phyloP scores from a whole-genome alignment of 495 filamentous ascomycete species.

The Corynascus novoguineensis region DNA sequence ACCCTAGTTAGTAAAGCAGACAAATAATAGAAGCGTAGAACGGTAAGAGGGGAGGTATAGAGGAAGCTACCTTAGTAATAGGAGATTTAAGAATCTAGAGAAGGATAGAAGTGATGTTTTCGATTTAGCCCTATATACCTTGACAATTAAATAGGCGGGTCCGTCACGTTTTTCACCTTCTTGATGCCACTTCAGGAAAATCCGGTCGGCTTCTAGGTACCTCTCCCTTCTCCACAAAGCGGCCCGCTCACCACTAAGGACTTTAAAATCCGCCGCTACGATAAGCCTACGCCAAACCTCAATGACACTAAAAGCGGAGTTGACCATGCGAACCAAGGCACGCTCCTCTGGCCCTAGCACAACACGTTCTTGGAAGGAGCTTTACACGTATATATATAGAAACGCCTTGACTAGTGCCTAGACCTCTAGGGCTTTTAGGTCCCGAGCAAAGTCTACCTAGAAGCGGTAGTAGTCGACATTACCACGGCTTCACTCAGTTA shows the following conservation, averaged over 20 bases:
- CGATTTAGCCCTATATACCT: not conserved
- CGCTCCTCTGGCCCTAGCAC: conserved; percentile 3
- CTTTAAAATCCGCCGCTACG: not conserved
- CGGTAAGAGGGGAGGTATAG: not conserved
- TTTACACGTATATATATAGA: not conserved
- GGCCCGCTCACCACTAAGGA: not conserved
- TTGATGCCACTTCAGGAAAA: not conserved
- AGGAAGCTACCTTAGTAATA: too few species aligned
- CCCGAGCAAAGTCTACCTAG: conserved; percentile 1
- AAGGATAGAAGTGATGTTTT: not conserved
- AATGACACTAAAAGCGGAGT: conserved; percentile 3
- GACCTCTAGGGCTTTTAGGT: not conserved
- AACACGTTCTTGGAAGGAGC: not conserved
- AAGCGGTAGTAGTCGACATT: not conserved
- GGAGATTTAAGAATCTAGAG: too few species aligned
- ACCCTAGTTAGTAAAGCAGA: not conserved
- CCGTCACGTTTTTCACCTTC: conserved; percentile 1
- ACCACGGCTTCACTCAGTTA: not conserved
- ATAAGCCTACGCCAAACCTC: conserved; percentile 1
- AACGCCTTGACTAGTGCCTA: not conserved
- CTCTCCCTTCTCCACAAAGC: too few species aligned
- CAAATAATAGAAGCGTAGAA: not conserved
- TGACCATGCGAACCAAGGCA: not conserved
- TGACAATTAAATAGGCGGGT: not conserved
- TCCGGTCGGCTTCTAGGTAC: not conserved